Base-by-base conservation (phyloP, 306 rosid species). In the Clitoria ternatea region DNA sequence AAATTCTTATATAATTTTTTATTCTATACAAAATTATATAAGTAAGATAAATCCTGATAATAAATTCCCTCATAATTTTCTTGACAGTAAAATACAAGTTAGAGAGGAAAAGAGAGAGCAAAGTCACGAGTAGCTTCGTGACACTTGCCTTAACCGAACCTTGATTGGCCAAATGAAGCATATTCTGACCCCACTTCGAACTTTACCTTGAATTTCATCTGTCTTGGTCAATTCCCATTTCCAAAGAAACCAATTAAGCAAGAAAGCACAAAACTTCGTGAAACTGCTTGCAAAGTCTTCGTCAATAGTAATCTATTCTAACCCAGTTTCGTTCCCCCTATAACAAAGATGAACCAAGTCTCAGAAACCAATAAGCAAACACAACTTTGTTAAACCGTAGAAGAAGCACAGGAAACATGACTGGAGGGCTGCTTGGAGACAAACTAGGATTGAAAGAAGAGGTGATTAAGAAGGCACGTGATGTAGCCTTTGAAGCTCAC, bases 401-500 rank as follows among this genome's bases (percentile, higher is more conserved):
- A 1, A 60, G 7, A 35, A 30, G 17, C 15, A 32, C 2, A 20
- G 36, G 37, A 39, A 56, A 39, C 52, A 85, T 89, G 94, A 82
- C 30, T 3, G 65, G 50, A 39, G 80, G 47, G 3, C 77, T 15
- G 1, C 55, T 91, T 4, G 87, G 75, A 48, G 89, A 78, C 5
- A 72, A 4, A 6, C 14, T 65, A 18, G 68, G 74, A 15, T 54
- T 85, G 26, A 73, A 60, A 15, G 86, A 84, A 54, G 85, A 82
- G 18, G 4, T 73, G 1, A 70, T 91, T 6, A 77, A 44, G 35
- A 75, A 42, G 43, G 69, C 89, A 20, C 78, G 80, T 70, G 15
- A 13, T 1, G 56, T 60, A 12, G 85, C 96, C 66, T 50, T 78
- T 40, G 24, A 60, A 57, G 75, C 90, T 76, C 84, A 82, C 69